Percentiles rank a stretch among this genome's conserved stretches.
Evolutionary conservation across 805 yeast species (phyloP).

Genomic region (Candida silvatica): DNA sequence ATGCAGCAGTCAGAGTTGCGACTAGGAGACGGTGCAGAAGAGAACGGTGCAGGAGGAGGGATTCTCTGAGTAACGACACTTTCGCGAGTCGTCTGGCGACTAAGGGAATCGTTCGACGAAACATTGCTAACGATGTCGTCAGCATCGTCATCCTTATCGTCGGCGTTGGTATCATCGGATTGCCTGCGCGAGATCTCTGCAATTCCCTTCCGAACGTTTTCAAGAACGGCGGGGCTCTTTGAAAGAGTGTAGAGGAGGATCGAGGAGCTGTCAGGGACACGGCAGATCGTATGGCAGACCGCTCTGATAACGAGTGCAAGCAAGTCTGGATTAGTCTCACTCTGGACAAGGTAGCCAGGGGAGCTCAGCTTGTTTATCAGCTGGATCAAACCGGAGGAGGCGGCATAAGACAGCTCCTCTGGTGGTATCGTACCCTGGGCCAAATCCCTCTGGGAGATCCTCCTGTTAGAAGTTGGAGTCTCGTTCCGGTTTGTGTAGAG

Average conservation of each 20-base stretch:
- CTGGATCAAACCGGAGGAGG: constrained; percentile 38
- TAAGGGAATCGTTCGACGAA: no score
- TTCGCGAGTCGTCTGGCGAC: not conserved
- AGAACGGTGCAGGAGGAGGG: not conserved
- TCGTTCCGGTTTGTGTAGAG: constrained; percentile 1
- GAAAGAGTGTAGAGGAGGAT: constrained; percentile 43
- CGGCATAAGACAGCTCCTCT: constrained; percentile 40
- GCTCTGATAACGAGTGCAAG: constrained; percentile 53
- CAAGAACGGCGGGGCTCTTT: constrained; percentile 31
- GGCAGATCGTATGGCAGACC: constrained; percentile 41
- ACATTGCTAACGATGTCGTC: no score
- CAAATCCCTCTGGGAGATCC: constrained; percentile 8
- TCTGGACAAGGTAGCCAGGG: constrained; percentile 27
- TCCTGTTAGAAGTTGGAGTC: constrained; percentile 11
- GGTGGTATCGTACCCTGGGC: constrained; percentile 6
- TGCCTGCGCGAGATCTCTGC: constrained; percentile 15
- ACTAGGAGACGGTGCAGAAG: not conserved
- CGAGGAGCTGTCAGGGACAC: constrained; percentile 42
- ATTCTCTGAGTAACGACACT: constrained; percentile 1
- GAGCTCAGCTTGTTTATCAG: constrained; percentile 31
- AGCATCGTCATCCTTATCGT: not conserved
- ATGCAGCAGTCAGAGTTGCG: not conserved
- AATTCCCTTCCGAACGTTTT: constrained; percentile 27
- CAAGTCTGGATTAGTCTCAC: constrained; percentile 34
- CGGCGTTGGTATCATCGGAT: constrained; percentile 3